A percentile compares a stretch with the other conserved stretches of the same genome.
Evolutionary conservation across 2,329 filamentous ascomycete genomes (phyloP).

Genomic region (Coniochaeta sp.): DNA sequence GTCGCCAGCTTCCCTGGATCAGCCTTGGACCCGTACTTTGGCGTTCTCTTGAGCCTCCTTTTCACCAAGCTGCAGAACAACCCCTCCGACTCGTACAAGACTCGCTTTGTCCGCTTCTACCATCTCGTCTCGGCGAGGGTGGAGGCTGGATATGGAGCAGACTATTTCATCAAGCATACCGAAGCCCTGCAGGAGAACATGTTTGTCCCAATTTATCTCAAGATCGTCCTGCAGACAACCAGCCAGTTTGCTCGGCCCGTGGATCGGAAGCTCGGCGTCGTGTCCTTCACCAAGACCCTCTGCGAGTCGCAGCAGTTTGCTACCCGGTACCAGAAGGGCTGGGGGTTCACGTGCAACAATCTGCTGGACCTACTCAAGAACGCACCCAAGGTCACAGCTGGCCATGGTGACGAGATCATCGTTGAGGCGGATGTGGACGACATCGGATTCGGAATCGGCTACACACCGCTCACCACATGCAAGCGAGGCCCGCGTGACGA

Average conservation of each 20-base stretch:
- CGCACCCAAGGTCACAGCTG: conserved; percentile 61
- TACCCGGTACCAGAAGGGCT: conserved; percentile 76
- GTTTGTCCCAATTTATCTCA: conserved; percentile 80
- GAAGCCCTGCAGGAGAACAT: conserved; percentile 73
- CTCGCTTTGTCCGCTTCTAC: conserved; percentile 89
- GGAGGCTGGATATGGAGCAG: conserved; percentile 78
- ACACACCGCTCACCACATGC: conserved; percentile 89
- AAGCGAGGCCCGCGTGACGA: conserved; percentile 68
- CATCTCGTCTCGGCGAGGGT: conserved; percentile 77
- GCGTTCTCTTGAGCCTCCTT: conserved; percentile 72
- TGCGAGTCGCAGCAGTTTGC: conserved; percentile 82
- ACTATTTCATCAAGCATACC: conserved; percentile 84
- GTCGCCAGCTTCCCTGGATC: conserved; percentile 63
- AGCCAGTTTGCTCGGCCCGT: conserved; percentile 80
- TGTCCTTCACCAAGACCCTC: conserved; percentile 88
- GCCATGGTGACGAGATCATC: conserved; percentile 67
- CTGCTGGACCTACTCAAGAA: conserved; percentile 85
- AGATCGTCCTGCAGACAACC: conserved; percentile 80
- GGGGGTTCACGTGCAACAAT: conserved; percentile 84
- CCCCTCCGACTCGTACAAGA: conserved; percentile 70
- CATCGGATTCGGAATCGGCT: conserved; percentile 88
- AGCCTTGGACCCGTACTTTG: conserved; percentile 68
- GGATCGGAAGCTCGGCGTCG: conserved; percentile 88
- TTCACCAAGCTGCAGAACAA: conserved; percentile 67
- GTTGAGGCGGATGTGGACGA: conserved; percentile 91